Conservation (phyloP, 805 yeast genomes). For the Teunomyces stri region DNA sequence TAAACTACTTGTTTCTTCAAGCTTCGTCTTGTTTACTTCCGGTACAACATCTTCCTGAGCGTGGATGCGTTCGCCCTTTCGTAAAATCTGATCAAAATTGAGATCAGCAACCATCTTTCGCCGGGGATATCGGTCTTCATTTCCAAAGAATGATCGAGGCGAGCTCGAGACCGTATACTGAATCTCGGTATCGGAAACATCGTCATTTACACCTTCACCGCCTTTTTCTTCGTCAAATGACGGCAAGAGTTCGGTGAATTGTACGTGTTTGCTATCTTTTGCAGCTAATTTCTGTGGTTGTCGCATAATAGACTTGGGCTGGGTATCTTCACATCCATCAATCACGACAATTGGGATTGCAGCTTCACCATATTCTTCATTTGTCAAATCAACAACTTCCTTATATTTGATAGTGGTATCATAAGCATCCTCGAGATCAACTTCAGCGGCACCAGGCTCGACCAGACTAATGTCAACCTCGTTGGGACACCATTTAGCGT, state of each 20-base stretch:
- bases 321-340: slow-evolving; percentile 19
- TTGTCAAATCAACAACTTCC: slow-evolving; percentile 14
- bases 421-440: slow-evolving; percentile 27
- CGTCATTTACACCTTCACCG: background rate
- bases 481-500: slow-evolving; percentile 47
- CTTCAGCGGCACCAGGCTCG: slow-evolving; percentile 45
- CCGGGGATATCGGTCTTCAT: slow-evolving; percentile 19
- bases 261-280: slow-evolving; percentile 7
- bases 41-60: background rate
- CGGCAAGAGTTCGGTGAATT: slow-evolving; percentile 12
- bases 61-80: slow-evolving; percentile 12
- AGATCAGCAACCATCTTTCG: slow-evolving; percentile 29
- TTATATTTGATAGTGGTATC: slow-evolving; percentile 3
- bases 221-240: slow-evolving; percentile 15
- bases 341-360: slow-evolving; percentile 18
- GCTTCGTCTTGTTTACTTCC: background rate
- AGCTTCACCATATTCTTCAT: slow-evolving; percentile 9
- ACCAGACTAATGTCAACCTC: slow-evolving; percentile 21
- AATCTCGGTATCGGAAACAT: slow-evolving; percentile 6
- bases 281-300: background rate
- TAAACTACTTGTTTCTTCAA: background rate
- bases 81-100: slow-evolving; percentile 27
- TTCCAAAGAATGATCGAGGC: slow-evolving; percentile 25
- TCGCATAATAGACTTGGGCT: slow-evolving; percentile 7
- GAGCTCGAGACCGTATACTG: slow-evolving; percentile 25